Evolutionary conservation across 495 filamentous ascomycete genomes (phyloP).

Genomic region (Penicillium pancosmium): DNA sequence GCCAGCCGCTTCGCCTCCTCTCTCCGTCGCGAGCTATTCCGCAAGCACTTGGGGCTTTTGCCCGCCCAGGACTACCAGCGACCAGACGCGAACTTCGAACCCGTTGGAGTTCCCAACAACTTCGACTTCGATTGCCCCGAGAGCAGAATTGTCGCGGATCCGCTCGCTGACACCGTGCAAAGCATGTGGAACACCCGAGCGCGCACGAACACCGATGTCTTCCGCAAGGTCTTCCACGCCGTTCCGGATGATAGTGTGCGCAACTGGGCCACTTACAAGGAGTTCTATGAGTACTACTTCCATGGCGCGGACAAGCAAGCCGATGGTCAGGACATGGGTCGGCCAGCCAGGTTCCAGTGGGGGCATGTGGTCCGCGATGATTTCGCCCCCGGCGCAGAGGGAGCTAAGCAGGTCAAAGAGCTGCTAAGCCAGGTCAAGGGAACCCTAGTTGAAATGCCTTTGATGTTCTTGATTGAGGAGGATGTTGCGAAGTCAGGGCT

Average conservation of each 20-base stretch:
- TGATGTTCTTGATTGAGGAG: slow-evolving; percentile 83
- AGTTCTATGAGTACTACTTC: slow-evolving; percentile 79
- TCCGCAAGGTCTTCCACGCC: slow-evolving; percentile 81
- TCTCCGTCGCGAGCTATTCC: slow-evolving; percentile 82
- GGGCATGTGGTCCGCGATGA: slow-evolving; percentile 86
- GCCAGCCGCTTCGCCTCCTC: slow-evolving; percentile 82
- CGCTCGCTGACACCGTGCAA: slow-evolving; percentile 66
- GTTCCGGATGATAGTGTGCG: slow-evolving; percentile 81
- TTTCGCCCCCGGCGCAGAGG: slow-evolving; percentile 66
- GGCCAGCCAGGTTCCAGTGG: slow-evolving; percentile 61
- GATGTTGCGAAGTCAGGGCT: slow-evolving; percentile 88
- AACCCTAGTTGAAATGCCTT: slow-evolving; percentile 87
- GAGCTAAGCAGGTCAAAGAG: slow-evolving; percentile 76
- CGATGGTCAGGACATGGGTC: slow-evolving; percentile 39
- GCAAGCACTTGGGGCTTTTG: slow-evolving; percentile 88
- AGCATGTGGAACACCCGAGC: slow-evolving; percentile 76
- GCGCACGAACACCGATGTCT: slow-evolving; percentile 79
- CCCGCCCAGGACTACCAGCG: slow-evolving; percentile 66
- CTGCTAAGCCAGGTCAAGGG: slow-evolving; percentile 74
- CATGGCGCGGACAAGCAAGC: slow-evolving; percentile 54
- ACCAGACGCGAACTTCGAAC: slow-evolving; percentile 73
- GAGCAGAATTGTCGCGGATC: slow-evolving; percentile 76
- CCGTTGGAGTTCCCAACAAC: slow-evolving; percentile 69
- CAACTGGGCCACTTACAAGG: slow-evolving; percentile 84
- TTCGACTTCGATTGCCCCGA: slow-evolving; percentile 82